Evolutionary conservation across 2,329 filamentous ascomycete species (phyloP).

Genomic region (Zymoseptoria pseudotritici): DNA sequence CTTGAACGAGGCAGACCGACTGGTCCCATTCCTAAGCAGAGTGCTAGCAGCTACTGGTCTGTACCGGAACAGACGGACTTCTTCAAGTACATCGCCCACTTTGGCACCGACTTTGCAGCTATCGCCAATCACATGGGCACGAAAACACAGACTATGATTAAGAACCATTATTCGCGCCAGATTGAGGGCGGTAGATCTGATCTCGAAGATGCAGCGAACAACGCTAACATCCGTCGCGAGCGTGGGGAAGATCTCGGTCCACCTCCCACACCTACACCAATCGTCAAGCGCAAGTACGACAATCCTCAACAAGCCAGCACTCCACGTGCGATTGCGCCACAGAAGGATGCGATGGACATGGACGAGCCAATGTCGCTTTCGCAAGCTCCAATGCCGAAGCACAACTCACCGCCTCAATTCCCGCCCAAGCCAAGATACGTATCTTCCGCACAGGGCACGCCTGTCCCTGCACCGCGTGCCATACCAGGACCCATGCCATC

Average conservation of each 20-base stretch:
- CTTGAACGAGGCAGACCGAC: conserved; percentile 16
- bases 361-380: conserved; percentile 29
- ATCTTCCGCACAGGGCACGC: conserved; percentile 26
- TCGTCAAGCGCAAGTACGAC: conserved; percentile 42
- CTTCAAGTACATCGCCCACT: conserved; percentile 61
- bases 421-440: conserved; percentile 24
- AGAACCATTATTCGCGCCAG: conserved; percentile 44
- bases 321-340: conserved; percentile 39
- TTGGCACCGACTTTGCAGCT: conserved; percentile 69
- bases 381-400: conserved; percentile 24
- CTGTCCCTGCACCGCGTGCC: conserved; percentile 22
- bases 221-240: conserved; percentile 35
- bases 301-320: conserved; percentile 30
- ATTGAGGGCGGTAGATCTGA: conserved; percentile 38
- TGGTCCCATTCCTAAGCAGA: conserved; percentile 20
- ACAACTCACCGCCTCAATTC: conserved; percentile 32
- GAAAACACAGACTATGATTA: conserved; percentile 81
- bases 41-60: conserved; percentile 72
- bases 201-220: conserved; percentile 35
- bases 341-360: conserved; percentile 34
- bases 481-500: conserved; percentile 22
- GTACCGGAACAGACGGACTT: conserved; percentile 75
- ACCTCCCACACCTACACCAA: conserved; percentile 43
- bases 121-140: conserved; percentile 75
- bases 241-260: conserved; percentile 41